A percentile compares a stretch with the other conserved stretches of the same genome.
Conservation (phyloP, 371 early-diverging fungal species). For the Fennellomyces sp. region DNA sequence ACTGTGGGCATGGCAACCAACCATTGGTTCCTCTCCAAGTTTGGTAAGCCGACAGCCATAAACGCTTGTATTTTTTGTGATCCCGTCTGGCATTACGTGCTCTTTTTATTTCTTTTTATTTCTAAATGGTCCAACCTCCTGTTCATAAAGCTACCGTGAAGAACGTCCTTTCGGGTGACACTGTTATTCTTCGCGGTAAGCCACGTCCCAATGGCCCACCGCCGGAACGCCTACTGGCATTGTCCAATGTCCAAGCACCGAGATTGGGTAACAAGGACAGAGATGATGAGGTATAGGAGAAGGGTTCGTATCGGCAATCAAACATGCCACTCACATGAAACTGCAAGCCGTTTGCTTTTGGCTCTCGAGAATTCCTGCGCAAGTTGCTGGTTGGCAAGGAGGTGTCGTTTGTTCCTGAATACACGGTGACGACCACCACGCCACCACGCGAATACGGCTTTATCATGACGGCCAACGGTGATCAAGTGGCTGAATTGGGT, state of each 20-base stretch:
- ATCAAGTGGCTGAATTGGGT: constrained; percentile 72
- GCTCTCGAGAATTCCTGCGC: constrained; percentile 88
- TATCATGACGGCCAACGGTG: constrained; percentile 62
- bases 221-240: constrained; percentile 81
- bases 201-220: constrained; percentile 84
- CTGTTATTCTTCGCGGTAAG: constrained; percentile 83
- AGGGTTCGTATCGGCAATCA: background rate
- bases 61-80: no score
- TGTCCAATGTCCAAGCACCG: constrained; percentile 86
- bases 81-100: no score
- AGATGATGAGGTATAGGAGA: constrained; percentile 73
- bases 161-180: constrained; percentile 90
- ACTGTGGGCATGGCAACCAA: no score
- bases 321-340: background rate
- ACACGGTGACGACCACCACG: constrained; percentile 57
- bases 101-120: background rate
- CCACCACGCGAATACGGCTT: constrained; percentile 77
- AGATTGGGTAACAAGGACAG: constrained; percentile 82
- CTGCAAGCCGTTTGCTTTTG: constrained; percentile 81
- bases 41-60: no score
- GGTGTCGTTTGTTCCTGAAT: constrained; percentile 83
- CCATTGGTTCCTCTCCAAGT: no score
- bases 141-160: constrained; percentile 74
- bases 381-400: constrained; percentile 88
- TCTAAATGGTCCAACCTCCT: constrained; percentile 16